phyloP scores from a whole-genome alignment of 2,329 filamentous ascomycete species.

The Ophiosphaerella korrae region DNA sequence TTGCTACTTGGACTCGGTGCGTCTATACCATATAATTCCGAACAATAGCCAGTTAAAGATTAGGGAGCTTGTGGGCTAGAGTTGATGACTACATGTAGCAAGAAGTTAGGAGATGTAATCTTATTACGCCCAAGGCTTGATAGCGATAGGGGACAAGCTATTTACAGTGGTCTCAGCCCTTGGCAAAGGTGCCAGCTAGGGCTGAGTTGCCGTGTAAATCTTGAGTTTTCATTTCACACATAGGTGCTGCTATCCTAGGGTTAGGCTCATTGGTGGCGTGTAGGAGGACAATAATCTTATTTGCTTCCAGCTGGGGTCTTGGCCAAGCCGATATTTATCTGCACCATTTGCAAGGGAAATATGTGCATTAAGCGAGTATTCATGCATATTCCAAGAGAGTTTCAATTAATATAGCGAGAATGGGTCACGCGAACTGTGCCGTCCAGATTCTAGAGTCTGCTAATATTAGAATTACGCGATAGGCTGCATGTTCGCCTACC shows the following conservation, averaged over 20 bases:
- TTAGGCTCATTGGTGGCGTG: neutral
- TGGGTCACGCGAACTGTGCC: neutral
- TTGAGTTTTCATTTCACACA: no score
- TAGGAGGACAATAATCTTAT: no score
- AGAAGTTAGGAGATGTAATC: neutral
- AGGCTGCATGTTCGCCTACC: slow-evolving; percentile 1
- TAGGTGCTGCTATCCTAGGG: neutral
- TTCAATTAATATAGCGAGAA: neutral
- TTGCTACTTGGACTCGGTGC: neutral
- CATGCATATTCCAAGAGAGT: no score
- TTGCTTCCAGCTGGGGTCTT: no score
- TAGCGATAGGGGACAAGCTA: neutral
- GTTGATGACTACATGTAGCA: neutral
- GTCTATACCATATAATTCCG: slow-evolving; percentile 18
- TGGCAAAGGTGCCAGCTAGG: neutral
- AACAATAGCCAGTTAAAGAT: neutral
- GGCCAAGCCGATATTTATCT: no score
- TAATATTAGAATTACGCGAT: neutral
- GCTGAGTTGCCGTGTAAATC: no score
- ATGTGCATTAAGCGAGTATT: no score
- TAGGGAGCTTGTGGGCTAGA: neutral
- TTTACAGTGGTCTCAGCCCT: neutral
- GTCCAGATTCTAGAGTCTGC: no score
- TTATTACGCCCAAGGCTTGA: slow-evolving; percentile 4
- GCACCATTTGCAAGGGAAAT: no score